Percentiles rank a stretch among this genome's conserved stretches.
These are phyloP conservation scores for Aspergillus fischeri DNA, from an alignment of 2,329 filamentous ascomycete genomes.

Conservation along the genomic window DNA sequence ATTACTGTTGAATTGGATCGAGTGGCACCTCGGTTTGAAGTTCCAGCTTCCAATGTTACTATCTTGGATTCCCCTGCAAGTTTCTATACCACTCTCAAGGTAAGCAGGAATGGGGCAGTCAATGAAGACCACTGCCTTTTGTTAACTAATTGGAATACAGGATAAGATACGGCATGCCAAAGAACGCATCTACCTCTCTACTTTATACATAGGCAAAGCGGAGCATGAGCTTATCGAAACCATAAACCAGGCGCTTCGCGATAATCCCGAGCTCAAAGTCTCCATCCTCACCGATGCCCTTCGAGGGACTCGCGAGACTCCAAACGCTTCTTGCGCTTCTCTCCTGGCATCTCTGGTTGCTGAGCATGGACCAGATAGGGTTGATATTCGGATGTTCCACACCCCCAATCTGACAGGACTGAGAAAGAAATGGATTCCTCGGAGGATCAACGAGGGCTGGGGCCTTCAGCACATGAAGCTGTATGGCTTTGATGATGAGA, in stretches of 20 bases:
- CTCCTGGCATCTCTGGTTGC: conserved; percentile 76
- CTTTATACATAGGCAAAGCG: conserved; percentile 90
- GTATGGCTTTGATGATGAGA: conserved; percentile 91
- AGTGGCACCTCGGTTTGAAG: conserved; percentile 84
- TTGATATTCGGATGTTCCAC: conserved; percentile 96
- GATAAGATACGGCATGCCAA: conserved; percentile 77
- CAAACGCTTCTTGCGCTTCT: conserved; percentile 80
- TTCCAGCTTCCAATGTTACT: conserved; percentile 73
- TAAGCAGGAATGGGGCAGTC: conserved; percentile 28
- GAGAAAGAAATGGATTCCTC: conserved; percentile 77
- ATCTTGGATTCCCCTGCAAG: conserved; percentile 77
- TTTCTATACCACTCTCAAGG: conserved; percentile 90
- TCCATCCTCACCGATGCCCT: conserved; percentile 90
- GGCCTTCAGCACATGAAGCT: conserved; percentile 98
- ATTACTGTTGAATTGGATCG: conserved; percentile 75
- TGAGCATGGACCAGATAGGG: conserved; percentile 77
- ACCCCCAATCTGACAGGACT: conserved; percentile 90
- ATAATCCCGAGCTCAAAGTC: conserved; percentile 71
- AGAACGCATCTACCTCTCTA: conserved; percentile 83
- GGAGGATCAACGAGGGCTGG: conserved; percentile 95
- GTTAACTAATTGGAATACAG: conserved; percentile 40
- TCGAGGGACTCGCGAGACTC: conserved; percentile 85
- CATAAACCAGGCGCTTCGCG: conserved; percentile 67
- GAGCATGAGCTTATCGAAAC: conserved; percentile 84
- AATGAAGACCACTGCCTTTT: background rate